Evolutionary conservation across 2,329 filamentous ascomycete genomes (phyloP).

Genomic region (Alternaria consortialis): DNA sequence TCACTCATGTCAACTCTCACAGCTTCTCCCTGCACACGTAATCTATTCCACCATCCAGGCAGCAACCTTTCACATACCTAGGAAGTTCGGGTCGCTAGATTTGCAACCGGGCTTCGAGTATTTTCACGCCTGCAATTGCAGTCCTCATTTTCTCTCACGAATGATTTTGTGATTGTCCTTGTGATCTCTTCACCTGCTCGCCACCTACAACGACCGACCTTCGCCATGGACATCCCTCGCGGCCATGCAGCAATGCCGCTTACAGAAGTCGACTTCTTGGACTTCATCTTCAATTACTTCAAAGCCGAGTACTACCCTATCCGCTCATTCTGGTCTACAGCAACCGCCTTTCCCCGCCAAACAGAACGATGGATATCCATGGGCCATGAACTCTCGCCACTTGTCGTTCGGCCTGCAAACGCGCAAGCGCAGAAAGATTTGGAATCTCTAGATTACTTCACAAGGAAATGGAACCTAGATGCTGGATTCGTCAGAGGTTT

Average conservation of each 20-base stretch:
- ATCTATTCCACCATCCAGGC: constrained; percentile 34
- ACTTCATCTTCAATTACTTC: constrained; percentile 51
- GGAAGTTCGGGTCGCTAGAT: neutral
- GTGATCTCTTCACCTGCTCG: constrained; percentile 11
- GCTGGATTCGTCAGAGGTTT: constrained; percentile 43
- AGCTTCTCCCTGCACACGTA: constrained; percentile 27
- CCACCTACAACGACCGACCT: constrained; percentile 12
- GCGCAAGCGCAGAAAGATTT: constrained; percentile 50
- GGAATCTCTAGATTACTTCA: constrained; percentile 46
- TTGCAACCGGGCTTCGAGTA: neutral
- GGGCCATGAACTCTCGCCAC: constrained; percentile 46
- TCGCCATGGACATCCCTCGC: constrained; percentile 45
- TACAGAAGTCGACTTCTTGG: constrained; percentile 44
- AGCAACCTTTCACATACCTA: constrained; percentile 36
- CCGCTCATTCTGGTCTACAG: constrained; percentile 48
- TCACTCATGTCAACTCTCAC: constrained; percentile 22
- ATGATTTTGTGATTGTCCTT: neutral
- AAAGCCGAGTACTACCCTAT: constrained; percentile 52
- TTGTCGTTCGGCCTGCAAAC: constrained; percentile 43
- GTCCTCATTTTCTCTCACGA: neutral
- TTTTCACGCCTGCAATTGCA: neutral
- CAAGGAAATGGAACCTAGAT: constrained; percentile 43
- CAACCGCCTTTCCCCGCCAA: constrained; percentile 44
- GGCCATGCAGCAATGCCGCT: constrained; percentile 44
- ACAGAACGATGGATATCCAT: constrained; percentile 43